These are phyloP conservation scores for Malassezia dermatis DNA, from an alignment of 1,284 basidiomycete genomes.

Conservation along the genomic window DNA sequence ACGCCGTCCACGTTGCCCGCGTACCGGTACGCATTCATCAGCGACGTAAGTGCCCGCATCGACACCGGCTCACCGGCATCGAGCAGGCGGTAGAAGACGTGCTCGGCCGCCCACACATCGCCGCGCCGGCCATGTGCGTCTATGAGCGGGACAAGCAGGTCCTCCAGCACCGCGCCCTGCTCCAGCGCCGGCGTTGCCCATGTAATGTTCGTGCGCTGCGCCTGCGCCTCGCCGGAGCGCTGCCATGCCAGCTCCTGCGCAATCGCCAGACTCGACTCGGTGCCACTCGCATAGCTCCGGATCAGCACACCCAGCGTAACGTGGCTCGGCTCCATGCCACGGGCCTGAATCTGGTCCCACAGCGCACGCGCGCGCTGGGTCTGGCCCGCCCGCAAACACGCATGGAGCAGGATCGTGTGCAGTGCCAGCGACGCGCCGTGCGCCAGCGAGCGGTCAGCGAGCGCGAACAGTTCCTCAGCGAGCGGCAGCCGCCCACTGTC, in stretches of 20 bases:
- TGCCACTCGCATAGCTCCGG: constrained; percentile 27
- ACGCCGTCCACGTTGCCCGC: constrained; percentile 57
- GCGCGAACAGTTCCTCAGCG: constrained; percentile 59
- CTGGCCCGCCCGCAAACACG: constrained; percentile 59
- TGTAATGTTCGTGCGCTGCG: neutral
- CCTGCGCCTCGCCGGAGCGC: constrained; percentile 9
- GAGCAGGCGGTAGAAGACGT: constrained; percentile 56
- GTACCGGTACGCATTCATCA: constrained; percentile 68
- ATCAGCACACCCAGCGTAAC: constrained; percentile 63
- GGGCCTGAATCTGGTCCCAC: constrained; percentile 63
- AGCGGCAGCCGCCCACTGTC: constrained; percentile 61
- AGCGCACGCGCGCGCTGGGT: constrained; percentile 58
- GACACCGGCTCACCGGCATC: constrained; percentile 55
- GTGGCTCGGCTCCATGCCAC: constrained; percentile 61
- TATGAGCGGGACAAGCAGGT: constrained; percentile 60
- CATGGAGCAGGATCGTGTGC: constrained; percentile 75
- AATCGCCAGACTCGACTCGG: constrained; percentile 24
- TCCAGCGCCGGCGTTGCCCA: constrained; percentile 5
- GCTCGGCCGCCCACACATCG: constrained; percentile 56
- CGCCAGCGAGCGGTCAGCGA: constrained; percentile 23
- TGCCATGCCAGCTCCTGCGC: constrained; percentile 28
- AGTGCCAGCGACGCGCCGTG: constrained; percentile 53
- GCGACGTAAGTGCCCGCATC: constrained; percentile 57
- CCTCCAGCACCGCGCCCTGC: constrained; percentile 21
- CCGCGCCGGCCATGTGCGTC: constrained; percentile 54